Base-by-base conservation (phyloP, 2,329 filamentous ascomycete genomes). In the Penicillium sp. region DNA sequence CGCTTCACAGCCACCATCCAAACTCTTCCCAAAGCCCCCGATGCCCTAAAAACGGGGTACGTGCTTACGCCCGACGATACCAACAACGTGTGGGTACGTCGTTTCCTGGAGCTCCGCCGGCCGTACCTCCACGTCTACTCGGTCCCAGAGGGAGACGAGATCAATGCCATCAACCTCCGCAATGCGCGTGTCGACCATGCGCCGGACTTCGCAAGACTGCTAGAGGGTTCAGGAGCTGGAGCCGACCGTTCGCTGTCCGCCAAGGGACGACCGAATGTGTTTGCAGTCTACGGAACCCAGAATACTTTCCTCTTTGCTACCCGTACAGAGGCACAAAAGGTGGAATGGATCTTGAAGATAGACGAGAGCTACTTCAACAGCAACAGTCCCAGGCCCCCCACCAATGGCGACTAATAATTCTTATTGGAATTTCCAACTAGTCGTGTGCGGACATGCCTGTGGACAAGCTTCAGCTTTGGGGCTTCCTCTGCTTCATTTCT, bases 281-380 rank as follows among this genome's bases (percentile, higher is more conserved):
- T 96, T 81, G 94, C 94, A 13, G 86, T 99, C 50, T 99, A 97
- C 71, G 93, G 91, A 42, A 90, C 89, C 59, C 89, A 94, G 73
- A 97, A 97, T 75, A 96, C 93, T 33, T 99, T 93, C 84, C 81
- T 99, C 41, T 97, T 99, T 74, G 91, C 92, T 15, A 90, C 92
- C 25, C 84, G 92, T 58, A 93, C 87, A 68, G 93, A 97, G 78
- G 84, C 88, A 49, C 93, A 97, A 75, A 96, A 97, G 81, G 88
- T 93, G 67, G 94, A 97, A 73, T 99, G 94, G 94, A 96, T 99
- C 67, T 84, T 95, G 75, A 89, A 89, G 69, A 91, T 99, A 67
- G 94, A 99, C 75, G 89, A 96, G 80, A 90, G 88, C 65, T 87
- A 84, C 73, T 85, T 86, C 67, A 77, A 74, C 59, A 74, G 66